Percentiles rank a stretch among this genome's conserved stretches.
Conservation (phyloP, 225 moss, liverwort and hornwort genomes). For the Bryoerythrophyllum caledonicum region DNA sequence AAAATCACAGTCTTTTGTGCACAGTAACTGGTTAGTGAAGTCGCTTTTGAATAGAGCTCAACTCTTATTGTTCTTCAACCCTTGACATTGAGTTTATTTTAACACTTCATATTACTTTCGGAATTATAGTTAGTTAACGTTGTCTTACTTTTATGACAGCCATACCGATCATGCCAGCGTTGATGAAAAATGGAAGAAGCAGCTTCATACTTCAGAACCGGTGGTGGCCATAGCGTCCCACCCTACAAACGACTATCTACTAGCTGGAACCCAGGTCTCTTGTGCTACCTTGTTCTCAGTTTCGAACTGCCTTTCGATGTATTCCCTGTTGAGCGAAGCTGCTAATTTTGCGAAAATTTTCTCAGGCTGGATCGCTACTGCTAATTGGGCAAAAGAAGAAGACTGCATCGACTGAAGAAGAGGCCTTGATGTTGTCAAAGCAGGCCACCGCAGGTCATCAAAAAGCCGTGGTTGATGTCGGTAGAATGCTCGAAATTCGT, state of each 20-base stretch:
- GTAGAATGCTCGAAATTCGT: constrained; percentile 40
- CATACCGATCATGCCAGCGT: neutral
- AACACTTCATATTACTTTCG: neutral
- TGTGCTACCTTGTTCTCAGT: constrained; percentile 7
- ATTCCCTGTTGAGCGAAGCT: constrained; percentile 13
- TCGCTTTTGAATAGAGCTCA: neutral
- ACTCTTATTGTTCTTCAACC: neutral
- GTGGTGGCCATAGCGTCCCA: constrained; percentile 72
- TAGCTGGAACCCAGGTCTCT: constrained; percentile 80
- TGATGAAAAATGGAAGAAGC: constrained; percentile 48
- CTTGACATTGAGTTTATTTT: constrained; percentile 13
- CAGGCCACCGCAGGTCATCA: constrained; percentile 14
- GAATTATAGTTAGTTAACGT: constrained; percentile 16
- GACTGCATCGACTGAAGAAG: constrained; percentile 46
- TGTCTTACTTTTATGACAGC: constrained; percentile 28
- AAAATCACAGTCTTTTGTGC: constrained; percentile 58
- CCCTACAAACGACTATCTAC: constrained; percentile 70
- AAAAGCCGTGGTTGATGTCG: constrained; percentile 23
- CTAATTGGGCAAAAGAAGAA: constrained; percentile 50
- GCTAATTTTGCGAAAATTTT: constrained; percentile 22
- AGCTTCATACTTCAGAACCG: constrained; percentile 58
- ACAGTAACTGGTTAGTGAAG: constrained; percentile 50
- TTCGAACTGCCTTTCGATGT: neutral
- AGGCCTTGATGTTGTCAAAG: constrained; percentile 23
- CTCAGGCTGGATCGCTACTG: constrained; percentile 55